Evolutionary conservation across 108 stramenopile genomes (phyloP).

Genomic region (Skeletonema tropicum): DNA sequence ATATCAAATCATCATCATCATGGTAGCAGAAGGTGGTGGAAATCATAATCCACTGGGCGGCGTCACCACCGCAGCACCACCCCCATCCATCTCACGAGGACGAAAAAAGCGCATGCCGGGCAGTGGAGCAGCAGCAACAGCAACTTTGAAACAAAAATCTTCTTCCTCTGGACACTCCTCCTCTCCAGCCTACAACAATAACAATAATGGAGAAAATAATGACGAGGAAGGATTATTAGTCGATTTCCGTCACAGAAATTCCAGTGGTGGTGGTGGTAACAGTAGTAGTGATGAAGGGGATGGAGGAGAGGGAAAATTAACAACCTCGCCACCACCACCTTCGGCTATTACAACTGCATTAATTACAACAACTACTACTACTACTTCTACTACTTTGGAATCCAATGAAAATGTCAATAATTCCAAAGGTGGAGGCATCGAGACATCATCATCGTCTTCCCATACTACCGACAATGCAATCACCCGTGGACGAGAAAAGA

Average conservation of each 20-base stretch:
- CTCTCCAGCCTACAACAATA: not conserved
- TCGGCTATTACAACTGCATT: too few species aligned
- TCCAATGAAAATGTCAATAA: not conserved
- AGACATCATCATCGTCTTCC: too few species aligned
- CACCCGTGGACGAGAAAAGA: not conserved
- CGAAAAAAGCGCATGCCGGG: conserved; percentile 15
- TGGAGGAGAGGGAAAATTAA: not conserved
- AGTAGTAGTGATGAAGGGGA: not conserved
- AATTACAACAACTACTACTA: too few species aligned
- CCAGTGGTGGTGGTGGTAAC: not conserved
- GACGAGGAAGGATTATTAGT: not conserved
- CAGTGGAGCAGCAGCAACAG: not conserved
- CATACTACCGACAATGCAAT: not conserved
- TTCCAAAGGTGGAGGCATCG: not conserved
- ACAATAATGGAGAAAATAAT: not conserved
- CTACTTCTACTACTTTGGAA: too few species aligned
- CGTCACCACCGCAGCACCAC: not conserved
- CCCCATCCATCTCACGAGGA: conserved; percentile 6
- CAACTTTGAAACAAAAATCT: not conserved
- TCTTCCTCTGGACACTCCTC: not conserved
- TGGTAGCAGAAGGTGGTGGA: too few species aligned
- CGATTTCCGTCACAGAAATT: not conserved
- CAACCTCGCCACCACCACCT: not conserved
- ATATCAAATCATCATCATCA: too few species aligned
- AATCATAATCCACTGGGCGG: too few species aligned